A percentile compares a stretch with the other conserved stretches of the same genome.
Evolutionary conservation across 2,329 filamentous ascomycete species (phyloP).

Genomic region (Trichoderma asperellum): DNA sequence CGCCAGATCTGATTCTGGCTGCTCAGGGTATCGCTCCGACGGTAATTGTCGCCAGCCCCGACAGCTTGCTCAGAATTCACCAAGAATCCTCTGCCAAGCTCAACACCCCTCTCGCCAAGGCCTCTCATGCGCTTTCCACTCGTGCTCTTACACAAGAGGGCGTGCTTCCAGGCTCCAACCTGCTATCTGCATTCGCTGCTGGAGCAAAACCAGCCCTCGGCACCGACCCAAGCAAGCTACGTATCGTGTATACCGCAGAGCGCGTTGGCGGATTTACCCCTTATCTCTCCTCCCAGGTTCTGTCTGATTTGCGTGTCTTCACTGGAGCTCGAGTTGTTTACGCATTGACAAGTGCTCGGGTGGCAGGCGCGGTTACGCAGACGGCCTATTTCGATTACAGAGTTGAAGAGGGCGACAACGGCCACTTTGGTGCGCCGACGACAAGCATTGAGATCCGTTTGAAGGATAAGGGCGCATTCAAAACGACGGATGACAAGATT

Average conservation of each 20-base stretch:
- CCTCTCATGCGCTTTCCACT: conserved; percentile 73
- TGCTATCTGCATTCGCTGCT: conserved; percentile 56
- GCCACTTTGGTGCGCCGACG: conserved; percentile 81
- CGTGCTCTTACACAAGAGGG: conserved; percentile 71
- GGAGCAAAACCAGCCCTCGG: conserved; percentile 64
- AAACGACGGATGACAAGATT: conserved; percentile 65
- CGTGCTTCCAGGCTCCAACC: conserved; percentile 64
- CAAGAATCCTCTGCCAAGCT: conserved; percentile 62
- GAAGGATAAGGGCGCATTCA: conserved; percentile 62
- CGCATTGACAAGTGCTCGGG: conserved; percentile 76
- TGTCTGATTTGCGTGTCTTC: conserved; percentile 82
- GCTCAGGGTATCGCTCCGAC: conserved; percentile 78
- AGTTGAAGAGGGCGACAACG: conserved; percentile 46
- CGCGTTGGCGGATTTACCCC: conserved; percentile 65
- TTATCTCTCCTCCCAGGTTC: conserved; percentile 66
- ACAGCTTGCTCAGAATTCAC: conserved; percentile 71
- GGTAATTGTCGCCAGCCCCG: conserved; percentile 76
- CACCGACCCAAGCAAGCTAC: conserved; percentile 70
- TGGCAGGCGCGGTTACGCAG: conserved; percentile 90
- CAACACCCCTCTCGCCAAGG: conserved; percentile 64
- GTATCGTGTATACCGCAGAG: conserved; percentile 80
- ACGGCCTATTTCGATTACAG: conserved; percentile 89
- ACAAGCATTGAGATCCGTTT: conserved; percentile 80
- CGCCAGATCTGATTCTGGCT: conserved; percentile 72
- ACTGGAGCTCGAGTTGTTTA: conserved; percentile 81